A percentile compares a stretch with the other conserved stretches of the same genome.
phyloP scores from a whole-genome alignment of 331 rosid genomes.

The Malus hybrid region DNA sequence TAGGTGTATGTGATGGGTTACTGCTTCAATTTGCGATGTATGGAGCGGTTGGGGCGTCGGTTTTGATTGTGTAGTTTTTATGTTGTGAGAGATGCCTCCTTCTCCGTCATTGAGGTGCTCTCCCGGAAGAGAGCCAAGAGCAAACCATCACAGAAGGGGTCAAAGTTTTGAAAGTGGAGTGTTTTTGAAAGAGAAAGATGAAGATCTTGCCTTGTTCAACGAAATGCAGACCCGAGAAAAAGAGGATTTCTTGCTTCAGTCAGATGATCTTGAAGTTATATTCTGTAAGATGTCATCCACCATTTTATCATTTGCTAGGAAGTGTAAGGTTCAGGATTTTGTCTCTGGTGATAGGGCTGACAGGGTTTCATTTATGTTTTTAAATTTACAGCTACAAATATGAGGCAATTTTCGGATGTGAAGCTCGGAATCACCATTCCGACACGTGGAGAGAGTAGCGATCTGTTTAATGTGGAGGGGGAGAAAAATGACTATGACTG shows the following conservation, averaged over 20 bases:
- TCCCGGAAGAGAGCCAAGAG: conserved; percentile 55
- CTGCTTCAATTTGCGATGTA: conserved; percentile 6
- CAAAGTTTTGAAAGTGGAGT: conserved; percentile 60
- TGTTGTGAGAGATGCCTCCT: conserved; percentile 55
- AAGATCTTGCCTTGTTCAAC: conserved; percentile 65
- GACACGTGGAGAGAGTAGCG: conserved; percentile 57
- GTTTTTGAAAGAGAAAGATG: conserved; percentile 57
- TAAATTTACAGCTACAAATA: conserved; percentile 44
- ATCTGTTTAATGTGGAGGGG: conserved; percentile 57
- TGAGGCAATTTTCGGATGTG: conserved; percentile 56
- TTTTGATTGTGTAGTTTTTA: conserved; percentile 15
- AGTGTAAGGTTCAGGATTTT: neutral
- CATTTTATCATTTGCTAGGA: conserved; percentile 5
- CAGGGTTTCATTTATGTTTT: conserved; percentile 8
- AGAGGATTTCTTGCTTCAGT: conserved; percentile 64
- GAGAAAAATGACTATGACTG: conserved; percentile 81
- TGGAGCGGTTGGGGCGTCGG: conserved; percentile 12
- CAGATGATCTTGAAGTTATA: conserved; percentile 69
- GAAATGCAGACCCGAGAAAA: conserved; percentile 68
- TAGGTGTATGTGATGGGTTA: conserved; percentile 9
- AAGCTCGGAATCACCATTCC: conserved; percentile 66
- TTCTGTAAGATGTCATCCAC: conserved; percentile 38
- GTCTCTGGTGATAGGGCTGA: conserved; percentile 5
- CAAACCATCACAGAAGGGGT: conserved; percentile 56
- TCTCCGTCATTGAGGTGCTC: conserved; percentile 73